phyloP scores from a whole-genome alignment of 257 asterid genomes.

The Anisodus acutangulus region DNA sequence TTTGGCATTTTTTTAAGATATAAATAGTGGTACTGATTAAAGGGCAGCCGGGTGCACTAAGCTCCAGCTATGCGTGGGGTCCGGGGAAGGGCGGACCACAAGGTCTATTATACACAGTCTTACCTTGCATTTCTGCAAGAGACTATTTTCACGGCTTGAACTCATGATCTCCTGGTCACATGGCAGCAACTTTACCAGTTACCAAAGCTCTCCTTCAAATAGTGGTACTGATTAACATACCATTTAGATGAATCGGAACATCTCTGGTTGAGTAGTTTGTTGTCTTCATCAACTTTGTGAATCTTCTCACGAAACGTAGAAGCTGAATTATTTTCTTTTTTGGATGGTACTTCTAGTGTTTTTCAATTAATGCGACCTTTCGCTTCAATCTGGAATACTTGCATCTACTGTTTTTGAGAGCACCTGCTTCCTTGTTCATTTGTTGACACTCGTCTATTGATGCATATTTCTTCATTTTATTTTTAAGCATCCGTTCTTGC shows the following conservation, averaged over 20 bases:
- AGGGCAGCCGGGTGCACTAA: too few species aligned
- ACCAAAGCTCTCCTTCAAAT: too few species aligned
- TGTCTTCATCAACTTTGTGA: not conserved
- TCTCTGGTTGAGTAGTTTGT: not conserved
- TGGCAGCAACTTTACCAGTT: too few species aligned
- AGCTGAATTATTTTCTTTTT: too few species aligned
- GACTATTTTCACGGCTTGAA: too few species aligned
- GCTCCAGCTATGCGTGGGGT: too few species aligned
- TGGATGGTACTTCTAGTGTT: not conserved
- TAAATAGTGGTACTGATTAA: too few species aligned
- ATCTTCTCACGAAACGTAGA: not conserved
- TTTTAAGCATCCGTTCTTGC: not conserved
- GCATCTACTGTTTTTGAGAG: not conserved
- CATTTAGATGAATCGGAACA: not conserved
- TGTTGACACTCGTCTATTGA: not conserved
- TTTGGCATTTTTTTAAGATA: too few species aligned
- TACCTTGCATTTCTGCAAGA: too few species aligned
- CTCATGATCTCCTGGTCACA: too few species aligned
- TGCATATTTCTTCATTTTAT: not conserved
- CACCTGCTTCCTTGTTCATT: not conserved
- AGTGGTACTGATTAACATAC: not conserved
- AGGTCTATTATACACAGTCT: too few species aligned
- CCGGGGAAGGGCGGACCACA: too few species aligned
- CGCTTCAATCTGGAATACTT: not conserved
- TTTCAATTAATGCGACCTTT: not conserved